Evolutionary conservation across 768 basidiomycete species (phyloP), one percentile per base, ranked within the genome.

Genomic region (Dentipellis fragilis): DNA sequence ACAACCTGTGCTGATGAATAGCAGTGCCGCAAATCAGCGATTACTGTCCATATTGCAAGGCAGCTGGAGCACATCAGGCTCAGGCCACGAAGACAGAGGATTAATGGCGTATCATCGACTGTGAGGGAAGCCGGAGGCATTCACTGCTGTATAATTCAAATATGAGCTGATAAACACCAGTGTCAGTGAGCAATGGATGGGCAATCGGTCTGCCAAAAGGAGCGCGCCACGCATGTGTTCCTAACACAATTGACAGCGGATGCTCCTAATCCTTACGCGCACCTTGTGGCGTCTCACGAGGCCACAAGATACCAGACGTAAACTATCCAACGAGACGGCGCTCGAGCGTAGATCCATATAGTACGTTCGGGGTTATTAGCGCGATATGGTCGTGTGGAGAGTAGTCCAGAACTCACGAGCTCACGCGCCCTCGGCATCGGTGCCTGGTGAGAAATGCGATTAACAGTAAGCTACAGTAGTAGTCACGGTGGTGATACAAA

Each of bases 11-110:
- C 34, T 22, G 35, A 34, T 29, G 17, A 14, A 21, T 14, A 46
- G 12, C 21, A 62, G 61, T 53, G n/a, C 61, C 60, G 11, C 59
- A 58, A 12, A 60, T 62, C 57, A 57, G 61, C 34, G 52, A 45
- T 50, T 47, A 52, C n/a, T 62, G 61, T 45, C 61, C 52, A 4
- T 40, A 23, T 38, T 62, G 61, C 55, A 57, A 51, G 22, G 21
- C 49, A 48, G 22, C 29, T 7, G 21, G 10, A 12, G 29, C 19
- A 35, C 14, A n/a, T 16, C 35, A 40, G 19, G 48, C 48, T 3
- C 21, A 49, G 7, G 11, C 19, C 40, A 42, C 40, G 8, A 42
- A 19, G 14, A 14, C 40, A 42, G 14, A 42, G 29, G 29, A 42
- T 19, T 42, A 14, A 14, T 42, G 3, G 40, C 14, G 9, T 42